phyloP scores from a whole-genome alignment of 2,329 filamentous ascomycete species.

The Pleoardoris graminearum region DNA sequence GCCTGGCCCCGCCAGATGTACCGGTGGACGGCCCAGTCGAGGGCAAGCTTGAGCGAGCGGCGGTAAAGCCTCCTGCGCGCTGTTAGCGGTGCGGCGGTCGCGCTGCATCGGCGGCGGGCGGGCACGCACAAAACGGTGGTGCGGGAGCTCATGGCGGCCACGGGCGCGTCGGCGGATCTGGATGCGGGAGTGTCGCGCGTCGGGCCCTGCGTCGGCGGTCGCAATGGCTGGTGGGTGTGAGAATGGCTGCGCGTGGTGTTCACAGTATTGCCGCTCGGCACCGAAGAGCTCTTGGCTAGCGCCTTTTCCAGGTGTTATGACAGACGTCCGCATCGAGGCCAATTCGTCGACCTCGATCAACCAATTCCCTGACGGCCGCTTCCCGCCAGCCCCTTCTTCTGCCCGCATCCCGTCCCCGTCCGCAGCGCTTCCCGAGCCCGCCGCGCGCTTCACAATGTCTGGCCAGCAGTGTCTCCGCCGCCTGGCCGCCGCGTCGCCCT shows the following conservation, averaged over 20 bases:
- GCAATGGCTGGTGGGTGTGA: slow-evolving; percentile 36
- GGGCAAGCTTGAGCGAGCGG: slow-evolving; percentile 85
- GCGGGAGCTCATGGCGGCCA: slow-evolving; percentile 47
- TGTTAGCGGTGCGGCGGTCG: slow-evolving; percentile 32
- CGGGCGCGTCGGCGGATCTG: slow-evolving; percentile 14
- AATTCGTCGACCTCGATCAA: slow-evolving; percentile 15
- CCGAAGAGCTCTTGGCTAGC: slow-evolving; percentile 22
- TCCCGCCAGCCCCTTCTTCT: slow-evolving; percentile 6
- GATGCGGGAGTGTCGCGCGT: slow-evolving; percentile 16
- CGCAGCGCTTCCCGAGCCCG: slow-evolving; percentile 8
- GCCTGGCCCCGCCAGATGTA: slow-evolving; percentile 95
- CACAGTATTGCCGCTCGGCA: slow-evolving; percentile 29
- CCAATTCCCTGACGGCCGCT: slow-evolving; percentile 35
- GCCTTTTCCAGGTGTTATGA: slow-evolving; percentile 26
- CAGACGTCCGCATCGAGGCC: slow-evolving; percentile 24
- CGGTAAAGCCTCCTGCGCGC: slow-evolving; percentile 73
- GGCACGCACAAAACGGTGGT: slow-evolving; percentile 41
- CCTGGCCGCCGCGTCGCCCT: slow-evolving; percentile 28
- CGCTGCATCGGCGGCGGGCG: slow-evolving; percentile 15
- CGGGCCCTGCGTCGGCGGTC: slow-evolving; percentile 18
- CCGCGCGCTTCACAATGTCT: slow-evolving; percentile 32
- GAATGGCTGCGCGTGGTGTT: slow-evolving; percentile 28
- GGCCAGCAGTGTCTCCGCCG: slow-evolving; percentile 46
- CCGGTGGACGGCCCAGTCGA: slow-evolving; percentile 94
- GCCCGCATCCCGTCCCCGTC: slow-evolving; percentile 3